phyloP scores from a whole-genome alignment of 768 basidiomycete genomes.

The Podaxis pistillaris region DNA sequence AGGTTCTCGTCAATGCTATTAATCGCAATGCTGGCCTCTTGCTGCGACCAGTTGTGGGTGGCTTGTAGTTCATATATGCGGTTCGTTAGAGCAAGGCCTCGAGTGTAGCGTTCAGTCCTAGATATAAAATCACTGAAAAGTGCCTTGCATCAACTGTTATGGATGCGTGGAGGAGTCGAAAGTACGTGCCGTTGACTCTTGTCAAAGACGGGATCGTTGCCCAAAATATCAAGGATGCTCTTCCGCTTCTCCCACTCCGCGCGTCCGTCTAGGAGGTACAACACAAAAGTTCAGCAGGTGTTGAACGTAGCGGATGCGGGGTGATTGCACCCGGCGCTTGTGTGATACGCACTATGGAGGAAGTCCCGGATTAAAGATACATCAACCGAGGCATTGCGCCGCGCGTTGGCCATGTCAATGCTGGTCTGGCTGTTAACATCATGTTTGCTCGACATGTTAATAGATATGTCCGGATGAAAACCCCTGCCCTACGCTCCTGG shows the following conservation, averaged over 20 bases:
- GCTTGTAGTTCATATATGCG: slow-evolving; percentile 60
- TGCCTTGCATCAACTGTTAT: neutral
- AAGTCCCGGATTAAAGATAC: slow-evolving; percentile 44
- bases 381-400: slow-evolving; percentile 41
- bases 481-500: neutral
- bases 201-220: slow-evolving; percentile 57
- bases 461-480: neutral
- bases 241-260: slow-evolving; percentile 49
- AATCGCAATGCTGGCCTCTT: slow-evolving; percentile 47
- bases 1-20: slow-evolving; percentile 49
- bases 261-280: slow-evolving; percentile 39
- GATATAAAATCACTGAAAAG: slow-evolving; percentile 51
- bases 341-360: slow-evolving; percentile 43
- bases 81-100: slow-evolving; percentile 52
- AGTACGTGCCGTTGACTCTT: slow-evolving; percentile 48
- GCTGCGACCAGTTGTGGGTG: slow-evolving; percentile 48
- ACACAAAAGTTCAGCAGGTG: neutral
- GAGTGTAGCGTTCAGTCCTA: slow-evolving; percentile 55
- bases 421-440: slow-evolving; percentile 46
- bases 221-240: slow-evolving; percentile 43
- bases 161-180: neutral
- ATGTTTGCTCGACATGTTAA: slow-evolving; percentile 15
- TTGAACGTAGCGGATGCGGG: neutral
- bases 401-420: slow-evolving; percentile 51
- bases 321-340: neutral